These are phyloP conservation scores for Arthroderma uncinatum DNA, from an alignment of 2,329 filamentous ascomycete genomes.

Conservation along the genomic window DNA sequence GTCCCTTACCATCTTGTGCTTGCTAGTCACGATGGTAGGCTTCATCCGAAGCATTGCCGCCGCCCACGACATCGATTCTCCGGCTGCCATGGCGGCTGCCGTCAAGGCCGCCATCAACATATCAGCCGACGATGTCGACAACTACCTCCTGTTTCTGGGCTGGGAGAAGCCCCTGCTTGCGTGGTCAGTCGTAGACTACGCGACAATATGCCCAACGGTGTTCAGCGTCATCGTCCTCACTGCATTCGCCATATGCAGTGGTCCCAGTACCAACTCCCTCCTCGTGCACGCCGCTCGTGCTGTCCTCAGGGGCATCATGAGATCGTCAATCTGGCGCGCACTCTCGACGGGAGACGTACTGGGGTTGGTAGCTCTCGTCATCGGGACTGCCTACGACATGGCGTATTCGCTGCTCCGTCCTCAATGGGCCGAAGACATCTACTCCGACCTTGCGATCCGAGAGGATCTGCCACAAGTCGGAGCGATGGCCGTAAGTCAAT, in stretches of 20 bases:
- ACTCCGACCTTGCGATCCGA: background rate
- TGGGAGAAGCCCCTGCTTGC: conserved; percentile 2
- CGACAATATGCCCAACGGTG: conserved; percentile 7
- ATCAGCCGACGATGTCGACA: background rate
- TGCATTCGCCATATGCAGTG: conserved; percentile 3
- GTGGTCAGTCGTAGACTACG: conserved; percentile 7
- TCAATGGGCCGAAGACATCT: background rate
- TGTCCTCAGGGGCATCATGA: background rate
- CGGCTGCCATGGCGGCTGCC: too few relatives aligned
- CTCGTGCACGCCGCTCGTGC: background rate
- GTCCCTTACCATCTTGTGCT: background rate
- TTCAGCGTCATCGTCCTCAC: conserved; percentile 6
- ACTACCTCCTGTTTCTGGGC: background rate
- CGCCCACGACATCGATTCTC: background rate
- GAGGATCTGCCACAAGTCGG: background rate
- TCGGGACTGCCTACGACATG: background rate
- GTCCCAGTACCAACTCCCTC: background rate
- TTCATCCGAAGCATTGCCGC: background rate
- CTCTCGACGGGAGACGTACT: conserved; percentile 4
- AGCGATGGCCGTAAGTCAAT: background rate
- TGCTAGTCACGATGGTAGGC: background rate
- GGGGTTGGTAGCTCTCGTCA: conserved; percentile 3
- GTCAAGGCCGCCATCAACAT: too few relatives aligned
- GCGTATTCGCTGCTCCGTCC: background rate
- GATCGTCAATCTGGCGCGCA: conserved; percentile 1